Conservation (phyloP, 2,329 filamentous ascomycete species). For the Fusarium newnesense region DNA sequence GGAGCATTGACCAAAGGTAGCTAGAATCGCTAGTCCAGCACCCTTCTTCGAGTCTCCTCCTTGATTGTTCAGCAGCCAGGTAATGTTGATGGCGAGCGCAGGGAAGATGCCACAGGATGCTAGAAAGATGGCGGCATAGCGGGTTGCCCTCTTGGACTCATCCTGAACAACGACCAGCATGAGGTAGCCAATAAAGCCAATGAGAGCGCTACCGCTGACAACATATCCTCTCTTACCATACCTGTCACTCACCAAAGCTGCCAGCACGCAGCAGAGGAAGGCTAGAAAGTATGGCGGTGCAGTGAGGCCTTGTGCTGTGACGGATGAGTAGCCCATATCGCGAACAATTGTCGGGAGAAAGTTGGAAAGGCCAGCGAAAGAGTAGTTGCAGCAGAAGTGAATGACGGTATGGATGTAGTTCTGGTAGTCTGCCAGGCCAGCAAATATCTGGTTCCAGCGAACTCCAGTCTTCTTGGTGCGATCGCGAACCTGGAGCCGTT, state of each 20-base stretch:
- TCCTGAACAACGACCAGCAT: constrained; percentile 13
- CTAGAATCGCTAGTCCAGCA: background rate
- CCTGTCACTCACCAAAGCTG: constrained; percentile 12
- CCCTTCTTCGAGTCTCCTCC: constrained; percentile 23
- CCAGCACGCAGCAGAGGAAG: constrained; percentile 12
- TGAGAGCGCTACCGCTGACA: background rate
- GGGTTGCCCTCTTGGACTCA: background rate
- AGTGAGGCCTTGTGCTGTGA: constrained; percentile 21
- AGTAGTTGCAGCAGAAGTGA: constrained; percentile 33
- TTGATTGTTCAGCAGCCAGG: constrained; percentile 29
- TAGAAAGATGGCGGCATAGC: constrained; percentile 18
- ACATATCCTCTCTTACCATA: constrained; percentile 8
- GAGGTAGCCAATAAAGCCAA: constrained; percentile 13
- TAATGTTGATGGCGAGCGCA: constrained; percentile 17
- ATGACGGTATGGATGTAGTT: constrained; percentile 23
- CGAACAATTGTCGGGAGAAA: constrained; percentile 29
- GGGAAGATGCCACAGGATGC: constrained; percentile 13
- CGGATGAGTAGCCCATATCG: background rate
- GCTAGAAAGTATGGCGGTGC: constrained; percentile 15
- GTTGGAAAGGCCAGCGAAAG: constrained; percentile 24
- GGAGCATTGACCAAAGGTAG: constrained; percentile 16
- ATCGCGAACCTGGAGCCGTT: constrained; percentile 10
- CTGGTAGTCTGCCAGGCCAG: constrained; percentile 21
- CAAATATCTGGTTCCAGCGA: constrained; percentile 22
- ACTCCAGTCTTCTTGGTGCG: constrained; percentile 3